A percentile compares a stretch with the other conserved stretches of the same genome.
Conservation (phyloP, 2,329 filamentous ascomycete species). For the Colletotrichum scovillei region DNA sequence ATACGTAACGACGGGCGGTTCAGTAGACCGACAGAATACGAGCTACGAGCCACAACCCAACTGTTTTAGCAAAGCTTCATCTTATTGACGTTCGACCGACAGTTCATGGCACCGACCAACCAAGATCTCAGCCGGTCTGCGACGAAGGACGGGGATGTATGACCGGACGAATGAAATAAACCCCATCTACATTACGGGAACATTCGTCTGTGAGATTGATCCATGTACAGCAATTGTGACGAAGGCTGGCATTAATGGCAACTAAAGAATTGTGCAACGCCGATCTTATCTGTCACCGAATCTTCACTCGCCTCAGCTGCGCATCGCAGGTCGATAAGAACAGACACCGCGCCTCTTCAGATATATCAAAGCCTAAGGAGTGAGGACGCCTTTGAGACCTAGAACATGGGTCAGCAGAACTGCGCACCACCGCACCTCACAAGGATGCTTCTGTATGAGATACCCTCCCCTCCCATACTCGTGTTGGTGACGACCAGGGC, state of each 20-base stretch:
- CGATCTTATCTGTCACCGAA: background rate
- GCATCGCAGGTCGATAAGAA: background rate
- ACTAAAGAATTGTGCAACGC: background rate
- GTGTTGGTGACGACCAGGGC: background rate
- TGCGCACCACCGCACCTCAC: background rate
- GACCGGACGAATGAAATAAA: background rate
- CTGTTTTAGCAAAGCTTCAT: background rate
- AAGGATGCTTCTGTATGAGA: background rate
- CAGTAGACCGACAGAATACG: background rate
- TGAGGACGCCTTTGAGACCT: background rate
- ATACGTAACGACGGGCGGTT: background rate
- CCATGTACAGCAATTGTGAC: background rate
- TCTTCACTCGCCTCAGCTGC: background rate
- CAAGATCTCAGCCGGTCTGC: background rate
- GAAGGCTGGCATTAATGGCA: background rate
- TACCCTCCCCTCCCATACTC: background rate
- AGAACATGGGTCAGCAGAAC: background rate
- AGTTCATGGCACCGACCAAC: background rate
- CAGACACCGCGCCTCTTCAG: background rate
- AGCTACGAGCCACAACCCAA: background rate
- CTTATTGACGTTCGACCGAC: too few species aligned
- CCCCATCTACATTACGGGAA: background rate
- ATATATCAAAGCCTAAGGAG: too few species aligned
- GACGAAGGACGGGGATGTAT: background rate
- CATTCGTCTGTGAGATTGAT: background rate